Percentiles rank a stretch among this genome's conserved stretches.
These are phyloP conservation scores for Calcarisporium arbuscula DNA, from an alignment of 2,329 filamentous ascomycete genomes.

Conservation along the genomic window DNA sequence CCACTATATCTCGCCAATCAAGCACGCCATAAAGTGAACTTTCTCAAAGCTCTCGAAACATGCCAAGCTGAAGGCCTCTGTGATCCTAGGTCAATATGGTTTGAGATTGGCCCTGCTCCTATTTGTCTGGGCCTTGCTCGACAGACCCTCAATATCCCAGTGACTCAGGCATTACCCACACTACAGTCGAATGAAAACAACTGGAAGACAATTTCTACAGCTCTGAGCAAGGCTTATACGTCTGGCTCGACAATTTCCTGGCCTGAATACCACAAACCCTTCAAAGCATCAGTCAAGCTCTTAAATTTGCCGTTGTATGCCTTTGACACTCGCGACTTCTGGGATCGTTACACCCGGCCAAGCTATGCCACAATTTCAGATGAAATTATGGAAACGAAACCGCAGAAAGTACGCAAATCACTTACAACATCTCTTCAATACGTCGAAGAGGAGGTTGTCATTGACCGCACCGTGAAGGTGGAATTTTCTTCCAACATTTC, in stretches of 20 bases:
- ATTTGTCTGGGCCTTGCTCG: neutral
- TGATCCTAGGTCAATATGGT: neutral
- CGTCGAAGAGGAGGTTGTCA: neutral
- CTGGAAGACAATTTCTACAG: neutral
- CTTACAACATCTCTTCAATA: neutral
- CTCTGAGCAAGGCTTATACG: neutral
- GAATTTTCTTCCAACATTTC: neutral
- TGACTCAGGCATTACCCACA: neutral
- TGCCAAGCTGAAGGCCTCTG: neutral
- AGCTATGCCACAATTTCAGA: neutral
- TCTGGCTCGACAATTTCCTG: neutral
- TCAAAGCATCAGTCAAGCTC: neutral
- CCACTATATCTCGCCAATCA: neutral
- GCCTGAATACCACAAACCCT: neutral
- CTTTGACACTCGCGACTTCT: slow-evolving; percentile 3
- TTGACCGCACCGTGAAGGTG: neutral
- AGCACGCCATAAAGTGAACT: neutral
- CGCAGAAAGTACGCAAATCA: neutral
- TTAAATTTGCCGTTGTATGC: slow-evolving; percentile 74
- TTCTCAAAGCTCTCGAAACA: neutral
- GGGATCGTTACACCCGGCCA: neutral
- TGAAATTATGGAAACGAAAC: neutral
- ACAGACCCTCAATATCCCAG: neutral
- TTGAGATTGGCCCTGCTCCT: neutral
- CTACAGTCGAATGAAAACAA: neutral